Evolutionary conservation across 257 asterid genomes (phyloP), one percentile per base, ranked within the genome.

Genomic region (Orobanche coerulescens): DNA sequence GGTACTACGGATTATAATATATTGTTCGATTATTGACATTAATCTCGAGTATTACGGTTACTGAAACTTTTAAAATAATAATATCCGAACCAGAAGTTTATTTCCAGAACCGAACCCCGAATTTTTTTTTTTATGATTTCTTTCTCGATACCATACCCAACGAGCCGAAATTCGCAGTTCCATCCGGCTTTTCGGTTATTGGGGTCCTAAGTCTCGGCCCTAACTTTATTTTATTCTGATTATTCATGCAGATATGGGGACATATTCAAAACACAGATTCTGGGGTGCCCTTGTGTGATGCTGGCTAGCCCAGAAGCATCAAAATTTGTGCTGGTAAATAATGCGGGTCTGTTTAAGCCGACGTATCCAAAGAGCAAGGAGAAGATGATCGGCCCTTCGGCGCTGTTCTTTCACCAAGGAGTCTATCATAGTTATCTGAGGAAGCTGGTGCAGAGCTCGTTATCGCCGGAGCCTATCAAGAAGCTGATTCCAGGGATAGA

Each of bases 241-340:
- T 0, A 14, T 4, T 14, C 14, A 13, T 65, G 28, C 78, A 89
- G 97, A 72, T 78, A 82, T 69, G 97, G 97, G 15, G 84, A 82
- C 18, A 54, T 89, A 56, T 89, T 89, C 83, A 89, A 89, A 68
- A 84, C 95, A 0, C 82, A 74, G 61, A 75, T 89, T 25, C 82
- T 89, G 24, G 97, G 95, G 0, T 89, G 82, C 63, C 88, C 95
- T 22, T 89, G 97, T 61, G 74, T 89, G 52, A 89, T 89, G 97
- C 44, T 89, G 57, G 83, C 88, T 3, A 82, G 92, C 72, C 94
- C 94, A 0, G 97, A 84, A 72, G 97, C 95, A 0, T 51, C 94
- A 0, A 68, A 80, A 10, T 82, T 86, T 51, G 97, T 89, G 62
- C 54, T 89, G 6, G 86, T 86, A 19, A 80, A 82, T 23, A 75